Evolutionary conservation across 176 grass and related monocot species (phyloP).

Genomic region (Zea mays): Zm-B73-REFERENCE-NAM-5.0 NC_050098.1:211278501-211279000

Average conservation of each 20-base stretch:
- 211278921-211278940: slow-evolving; percentile 64
- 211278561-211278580: slow-evolving; percentile 57
- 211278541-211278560: slow-evolving; percentile 90
- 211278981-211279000: slow-evolving; percentile 72
- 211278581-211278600: slow-evolving; percentile 73
- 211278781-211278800: slow-evolving; percentile 74
- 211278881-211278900: slow-evolving; percentile 73
- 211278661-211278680: slow-evolving; percentile 65
- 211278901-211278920: slow-evolving; percentile 63
- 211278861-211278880: slow-evolving; percentile 11
- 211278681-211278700: slow-evolving; percentile 49
- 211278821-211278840: slow-evolving; percentile 2
- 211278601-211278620: slow-evolving; percentile 71
- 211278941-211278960: slow-evolving; percentile 53
- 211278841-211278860: background rate
- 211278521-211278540: slow-evolving; percentile 89
- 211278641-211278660: slow-evolving; percentile 77
- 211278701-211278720: slow-evolving; percentile 81
- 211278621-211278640: slow-evolving; percentile 86
- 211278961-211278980: slow-evolving; percentile 65
- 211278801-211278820: slow-evolving; percentile 50
- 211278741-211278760: slow-evolving; percentile 78
- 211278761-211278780: slow-evolving; percentile 72
- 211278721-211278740: slow-evolving; percentile 74
- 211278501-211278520: slow-evolving; percentile 83